Evolutionary conservation across 192 early-diverging fungal species (phyloP).

Genomic region (Backusella tuberculispora): DNA sequence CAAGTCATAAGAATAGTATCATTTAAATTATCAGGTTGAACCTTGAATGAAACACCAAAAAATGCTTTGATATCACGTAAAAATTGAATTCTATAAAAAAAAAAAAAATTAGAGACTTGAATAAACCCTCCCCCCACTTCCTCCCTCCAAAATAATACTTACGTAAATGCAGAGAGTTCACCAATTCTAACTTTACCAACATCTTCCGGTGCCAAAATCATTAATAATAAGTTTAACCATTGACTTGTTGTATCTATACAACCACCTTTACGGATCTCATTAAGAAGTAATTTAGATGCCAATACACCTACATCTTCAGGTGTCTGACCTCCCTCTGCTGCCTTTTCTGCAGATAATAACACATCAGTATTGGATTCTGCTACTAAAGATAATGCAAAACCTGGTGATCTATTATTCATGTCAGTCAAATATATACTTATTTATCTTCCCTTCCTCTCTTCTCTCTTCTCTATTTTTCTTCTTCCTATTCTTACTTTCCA

Average conservation of each 20-base stretch:
- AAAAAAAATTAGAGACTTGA: neutral
- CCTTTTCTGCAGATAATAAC: constrained; percentile 85
- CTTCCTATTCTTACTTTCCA: constrained; percentile 55
- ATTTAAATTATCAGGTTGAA: constrained; percentile 61
- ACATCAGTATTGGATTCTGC: constrained; percentile 89
- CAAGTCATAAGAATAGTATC: constrained; percentile 75
- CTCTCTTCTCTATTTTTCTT: neutral
- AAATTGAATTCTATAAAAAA: constrained; percentile 77
- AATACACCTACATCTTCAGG: constrained; percentile 89
- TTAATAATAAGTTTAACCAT: constrained; percentile 84
- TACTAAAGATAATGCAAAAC: constrained; percentile 90
- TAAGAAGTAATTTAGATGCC: constrained; percentile 78
- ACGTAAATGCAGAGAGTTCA: constrained; percentile 85
- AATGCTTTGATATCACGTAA: constrained; percentile 89
- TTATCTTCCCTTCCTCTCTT: neutral
- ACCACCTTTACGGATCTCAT: constrained; percentile 87
- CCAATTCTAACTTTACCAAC: constrained; percentile 90
- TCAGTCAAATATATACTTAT: neutral
- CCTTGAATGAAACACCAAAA: constrained; percentile 92
- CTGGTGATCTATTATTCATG: constrained; percentile 66
- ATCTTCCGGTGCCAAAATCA: constrained; percentile 91
- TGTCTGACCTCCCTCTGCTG: constrained; percentile 75
- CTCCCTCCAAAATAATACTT: constrained; percentile 35
- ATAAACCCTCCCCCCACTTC: neutral
- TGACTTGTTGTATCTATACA: constrained; percentile 90